These are phyloP conservation scores for Apiospora rasikravindrae DNA, from an alignment of 2,329 filamentous ascomycete species.

Conservation along the genomic window DNA sequence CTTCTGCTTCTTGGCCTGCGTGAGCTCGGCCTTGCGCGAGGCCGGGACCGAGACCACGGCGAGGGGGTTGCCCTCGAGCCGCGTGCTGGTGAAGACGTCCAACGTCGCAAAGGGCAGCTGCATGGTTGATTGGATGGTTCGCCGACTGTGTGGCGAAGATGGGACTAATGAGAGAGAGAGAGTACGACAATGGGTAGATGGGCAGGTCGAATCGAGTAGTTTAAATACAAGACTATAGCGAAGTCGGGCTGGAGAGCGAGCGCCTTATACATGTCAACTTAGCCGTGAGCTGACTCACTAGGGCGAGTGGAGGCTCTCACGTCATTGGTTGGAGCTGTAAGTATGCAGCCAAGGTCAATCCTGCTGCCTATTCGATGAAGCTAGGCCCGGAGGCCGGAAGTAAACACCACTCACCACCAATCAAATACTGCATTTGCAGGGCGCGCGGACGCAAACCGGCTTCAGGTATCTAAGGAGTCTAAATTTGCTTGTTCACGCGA, in stretches of 20 bases:
- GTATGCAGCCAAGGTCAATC: neutral
- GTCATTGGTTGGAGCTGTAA: neutral
- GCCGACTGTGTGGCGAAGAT: too few species aligned
- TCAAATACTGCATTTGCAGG: neutral
- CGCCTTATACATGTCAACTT: slow-evolving; percentile 3
- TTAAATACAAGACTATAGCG: neutral
- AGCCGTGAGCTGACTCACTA: slow-evolving; percentile 19
- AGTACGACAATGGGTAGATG: neutral
- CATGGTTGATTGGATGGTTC: slow-evolving; percentile 18
- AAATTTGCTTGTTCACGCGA: neutral
- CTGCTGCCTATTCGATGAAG: neutral
- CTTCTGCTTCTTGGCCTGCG: slow-evolving; percentile 59
- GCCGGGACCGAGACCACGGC: slow-evolving; percentile 62
- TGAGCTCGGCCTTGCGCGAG: slow-evolving; percentile 43
- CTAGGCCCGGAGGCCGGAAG: neutral
- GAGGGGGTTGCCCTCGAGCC: slow-evolving; percentile 63
- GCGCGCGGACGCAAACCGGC: neutral
- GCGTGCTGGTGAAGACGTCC: slow-evolving; percentile 61
- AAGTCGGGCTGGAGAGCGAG: neutral
- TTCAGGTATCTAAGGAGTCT: neutral
- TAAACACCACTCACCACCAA: neutral
- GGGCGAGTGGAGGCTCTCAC: neutral
- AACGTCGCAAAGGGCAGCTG: slow-evolving; percentile 57
- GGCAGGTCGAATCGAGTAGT: neutral
- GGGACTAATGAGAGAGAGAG: neutral